Conservation (phyloP, 1,284 basidiomycete genomes). For the Puccinia sorghi region DNA sequence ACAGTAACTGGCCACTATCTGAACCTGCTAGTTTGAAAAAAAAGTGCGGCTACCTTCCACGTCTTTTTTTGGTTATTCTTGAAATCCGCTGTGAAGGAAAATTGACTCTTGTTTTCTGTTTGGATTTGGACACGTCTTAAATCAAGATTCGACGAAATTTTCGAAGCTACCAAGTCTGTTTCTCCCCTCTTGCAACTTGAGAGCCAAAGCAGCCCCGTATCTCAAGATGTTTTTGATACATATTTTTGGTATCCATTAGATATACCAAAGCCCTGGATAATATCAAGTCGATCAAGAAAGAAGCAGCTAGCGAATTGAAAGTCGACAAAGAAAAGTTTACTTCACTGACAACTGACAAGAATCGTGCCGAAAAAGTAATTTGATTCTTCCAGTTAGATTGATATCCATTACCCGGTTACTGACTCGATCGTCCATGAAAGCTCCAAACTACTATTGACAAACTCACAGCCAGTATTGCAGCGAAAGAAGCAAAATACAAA, state of each 20-base stretch:
- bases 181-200: not conserved
- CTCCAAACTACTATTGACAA: constrained; percentile 70
- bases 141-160: constrained; percentile 77
- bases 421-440: constrained; percentile 51
- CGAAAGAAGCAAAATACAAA: constrained; percentile 75
- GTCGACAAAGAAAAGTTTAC: constrained; percentile 86
- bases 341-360: constrained; percentile 77
- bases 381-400: not conserved
- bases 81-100: not conserved
- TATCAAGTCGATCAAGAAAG: constrained; percentile 86
- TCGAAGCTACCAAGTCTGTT: constrained; percentile 87
- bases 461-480: constrained; percentile 66
- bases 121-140: not conserved
- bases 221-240: not conserved
- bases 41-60: constrained; percentile 66
- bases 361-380: constrained; percentile 71
- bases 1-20: constrained; percentile 95
- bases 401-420: not conserved
- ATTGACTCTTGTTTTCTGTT: not conserved
- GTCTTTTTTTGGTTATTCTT: not conserved
- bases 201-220: no score
- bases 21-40: constrained; percentile 91
- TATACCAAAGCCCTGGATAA: constrained; percentile 96
- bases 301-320: constrained; percentile 84
- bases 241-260: constrained; percentile 60